Evolutionary conservation across 192 early-diverging fungal species (phyloP), one percentile per base, ranked within the genome.

Genomic region (Linnemannia schmuckeri): DNA sequence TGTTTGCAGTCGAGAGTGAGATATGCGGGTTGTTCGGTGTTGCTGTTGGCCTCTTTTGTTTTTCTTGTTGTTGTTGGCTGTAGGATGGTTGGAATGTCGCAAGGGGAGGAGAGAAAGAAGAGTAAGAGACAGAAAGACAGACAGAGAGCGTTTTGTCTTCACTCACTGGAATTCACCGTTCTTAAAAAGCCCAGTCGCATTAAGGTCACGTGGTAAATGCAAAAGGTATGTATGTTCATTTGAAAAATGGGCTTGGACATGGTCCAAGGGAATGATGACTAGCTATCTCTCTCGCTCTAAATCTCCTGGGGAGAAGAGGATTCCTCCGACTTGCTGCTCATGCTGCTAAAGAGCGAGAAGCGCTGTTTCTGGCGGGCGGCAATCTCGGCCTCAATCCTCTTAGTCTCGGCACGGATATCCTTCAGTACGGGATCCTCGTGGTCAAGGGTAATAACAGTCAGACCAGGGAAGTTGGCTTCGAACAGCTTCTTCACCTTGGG

Each of bases 401-500:
- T 78, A 47, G 85, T 87, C 49, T 57, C 79, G 22, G 41, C 68
- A 5, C 85, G 79, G 54, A 87, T 87, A 35, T 81, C 85, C 68
- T 87, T 87, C 38, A 87, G 47, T 0, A 61, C 38, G 4, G 79
- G 49, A 40, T 87, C 79, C 55, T 87, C 85, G 33, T 78, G 85
- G 68, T 87, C 85, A 10, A 78, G 30, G 15, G 66, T 79, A 68
- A 78, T 54, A 0, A 87, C 85, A 3, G 70, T 73, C 71, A 87
- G 63, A 15, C 78, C 79, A 6, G 75, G 79, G 70, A 87, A 87
- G 52, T 87, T 87, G 52, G 52, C 52, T 41, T 78, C 72, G 61
- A 87, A 81, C 33, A 87, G 38, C 72, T 81, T 46, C 70, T 77
- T 52, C 18, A 87, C 72, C 49, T 75, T 81, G 46, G 1, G 68